phyloP scores from a whole-genome alignment of 1,139 yeast species.

The Scheffersomyces insectosa region DNA sequence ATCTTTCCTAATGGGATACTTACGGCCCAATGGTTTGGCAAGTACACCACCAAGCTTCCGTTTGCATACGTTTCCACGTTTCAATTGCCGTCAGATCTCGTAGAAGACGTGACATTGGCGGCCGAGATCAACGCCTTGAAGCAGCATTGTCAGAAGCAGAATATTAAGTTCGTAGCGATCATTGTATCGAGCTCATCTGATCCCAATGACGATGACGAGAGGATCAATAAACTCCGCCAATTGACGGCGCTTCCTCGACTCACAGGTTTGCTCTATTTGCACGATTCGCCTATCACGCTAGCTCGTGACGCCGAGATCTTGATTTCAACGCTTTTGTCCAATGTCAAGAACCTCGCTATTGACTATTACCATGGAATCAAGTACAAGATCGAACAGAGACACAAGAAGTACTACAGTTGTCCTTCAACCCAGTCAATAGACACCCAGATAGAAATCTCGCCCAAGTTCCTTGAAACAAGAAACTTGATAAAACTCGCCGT shows the following conservation, averaged over 20 bases:
- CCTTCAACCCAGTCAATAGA: slow-evolving; percentile 28
- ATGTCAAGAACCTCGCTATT: slow-evolving; percentile 27
- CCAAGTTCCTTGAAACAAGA: slow-evolving; percentile 41
- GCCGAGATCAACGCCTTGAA: slow-evolving; percentile 20
- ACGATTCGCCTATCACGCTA: slow-evolving; percentile 12
- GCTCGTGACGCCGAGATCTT: slow-evolving; percentile 31
- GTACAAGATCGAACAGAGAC: slow-evolving; percentile 33
- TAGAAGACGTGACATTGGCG: slow-evolving; percentile 19
- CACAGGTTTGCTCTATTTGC: slow-evolving; percentile 31
- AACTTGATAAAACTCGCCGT: slow-evolving; percentile 41
- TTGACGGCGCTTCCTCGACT: slow-evolving; percentile 31
- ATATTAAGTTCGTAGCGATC: slow-evolving; percentile 30
- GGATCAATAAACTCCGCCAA: slow-evolving; percentile 28
- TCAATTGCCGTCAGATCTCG: slow-evolving; percentile 16
- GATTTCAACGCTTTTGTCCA: slow-evolving; percentile 30
- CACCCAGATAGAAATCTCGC: slow-evolving; percentile 36
- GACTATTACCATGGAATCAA: slow-evolving; percentile 40
- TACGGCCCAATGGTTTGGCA: slow-evolving; percentile 36
- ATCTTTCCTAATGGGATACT: slow-evolving; percentile 47
- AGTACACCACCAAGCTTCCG: slow-evolving; percentile 34
- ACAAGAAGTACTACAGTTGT: slow-evolving; percentile 38
- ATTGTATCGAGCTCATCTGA: slow-evolving; percentile 19
- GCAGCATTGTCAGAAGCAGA: slow-evolving; percentile 15
- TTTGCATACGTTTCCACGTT: slow-evolving; percentile 31
- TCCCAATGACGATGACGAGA: slow-evolving; percentile 15